Evolutionary conservation across 257 asterid species (phyloP).

Genomic region (Handroanthus guayacan): DNA sequence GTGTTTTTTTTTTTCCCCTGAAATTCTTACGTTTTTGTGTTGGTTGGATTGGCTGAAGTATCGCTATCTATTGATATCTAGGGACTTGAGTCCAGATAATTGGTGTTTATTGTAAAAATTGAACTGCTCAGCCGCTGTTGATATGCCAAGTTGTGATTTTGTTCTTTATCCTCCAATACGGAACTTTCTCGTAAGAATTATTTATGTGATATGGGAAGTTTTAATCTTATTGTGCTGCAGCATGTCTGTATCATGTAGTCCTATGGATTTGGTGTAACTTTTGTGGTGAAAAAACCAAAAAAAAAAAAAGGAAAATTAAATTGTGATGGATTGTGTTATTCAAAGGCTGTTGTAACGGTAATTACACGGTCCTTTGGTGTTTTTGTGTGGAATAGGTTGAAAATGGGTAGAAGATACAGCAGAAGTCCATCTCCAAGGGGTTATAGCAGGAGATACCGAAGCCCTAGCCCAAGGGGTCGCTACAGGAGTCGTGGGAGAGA

Average conservation of each 20-base stretch:
- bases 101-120: not conserved
- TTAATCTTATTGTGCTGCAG: not conserved
- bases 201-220: not conserved
- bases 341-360: not conserved
- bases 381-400: constrained; percentile 31
- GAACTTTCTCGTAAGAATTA: not conserved
- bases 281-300: not conserved
- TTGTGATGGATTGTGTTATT: not conserved
- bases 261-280: not conserved
- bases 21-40: not conserved
- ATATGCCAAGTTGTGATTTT: not conserved
- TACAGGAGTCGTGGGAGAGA: constrained; percentile 56
- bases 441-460: constrained; percentile 56
- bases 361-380: not conserved
- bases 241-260: not conserved
- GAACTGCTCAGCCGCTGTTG: not conserved
- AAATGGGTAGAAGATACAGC: constrained; percentile 72
- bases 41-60: not conserved
- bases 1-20: not conserved
- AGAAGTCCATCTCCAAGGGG: constrained; percentile 72
- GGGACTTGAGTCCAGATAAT: not conserved
- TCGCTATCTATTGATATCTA: not conserved
- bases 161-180: not conserved
- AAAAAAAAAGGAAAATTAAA: too few species aligned
- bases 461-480: constrained; percentile 63